A percentile compares a stretch with the other conserved stretches of the same genome.
These are phyloP conservation scores for Singerocomus inundabilis DNA, from an alignment of 1,284 basidiomycete species.

Conservation along the genomic window DNA sequence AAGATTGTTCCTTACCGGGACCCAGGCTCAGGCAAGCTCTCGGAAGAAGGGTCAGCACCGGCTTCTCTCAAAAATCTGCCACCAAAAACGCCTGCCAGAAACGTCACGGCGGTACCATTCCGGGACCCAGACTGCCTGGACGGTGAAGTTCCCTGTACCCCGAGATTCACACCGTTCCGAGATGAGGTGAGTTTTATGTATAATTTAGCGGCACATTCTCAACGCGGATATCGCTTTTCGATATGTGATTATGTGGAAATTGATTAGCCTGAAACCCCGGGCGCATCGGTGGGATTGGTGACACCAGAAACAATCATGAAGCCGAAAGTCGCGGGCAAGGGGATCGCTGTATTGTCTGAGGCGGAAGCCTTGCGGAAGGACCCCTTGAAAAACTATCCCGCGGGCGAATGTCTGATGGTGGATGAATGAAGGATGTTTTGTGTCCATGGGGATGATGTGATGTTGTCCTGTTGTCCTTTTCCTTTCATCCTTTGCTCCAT, in stretches of 20 bases:
- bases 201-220: constrained; percentile 8
- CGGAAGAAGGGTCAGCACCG: constrained; percentile 22
- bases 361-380: constrained; percentile 74
- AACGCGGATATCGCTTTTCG: background rate
- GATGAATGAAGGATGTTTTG: constrained; percentile 21
- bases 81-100: constrained; percentile 30
- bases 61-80: constrained; percentile 33
- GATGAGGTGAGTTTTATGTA: constrained; percentile 52
- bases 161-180: constrained; percentile 64
- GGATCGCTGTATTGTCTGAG: constrained; percentile 49
- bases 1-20: constrained; percentile 60
- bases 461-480: constrained; percentile 1
- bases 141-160: constrained; percentile 40
- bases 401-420: constrained; percentile 16
- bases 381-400: constrained; percentile 71
- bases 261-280: constrained; percentile 28
- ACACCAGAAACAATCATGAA: constrained; percentile 61
- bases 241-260: constrained; percentile 14
- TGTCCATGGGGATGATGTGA: background rate
- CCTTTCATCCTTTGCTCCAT: constrained; percentile 7
- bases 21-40: constrained; percentile 32
- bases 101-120: constrained; percentile 38
- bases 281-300: constrained; percentile 23
- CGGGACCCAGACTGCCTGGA: constrained; percentile 34
- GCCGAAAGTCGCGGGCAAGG: constrained; percentile 44